These are phyloP conservation scores for Solanum medicagineum DNA, from an alignment of 257 asterid genomes.

Conservation along the genomic window DNA sequence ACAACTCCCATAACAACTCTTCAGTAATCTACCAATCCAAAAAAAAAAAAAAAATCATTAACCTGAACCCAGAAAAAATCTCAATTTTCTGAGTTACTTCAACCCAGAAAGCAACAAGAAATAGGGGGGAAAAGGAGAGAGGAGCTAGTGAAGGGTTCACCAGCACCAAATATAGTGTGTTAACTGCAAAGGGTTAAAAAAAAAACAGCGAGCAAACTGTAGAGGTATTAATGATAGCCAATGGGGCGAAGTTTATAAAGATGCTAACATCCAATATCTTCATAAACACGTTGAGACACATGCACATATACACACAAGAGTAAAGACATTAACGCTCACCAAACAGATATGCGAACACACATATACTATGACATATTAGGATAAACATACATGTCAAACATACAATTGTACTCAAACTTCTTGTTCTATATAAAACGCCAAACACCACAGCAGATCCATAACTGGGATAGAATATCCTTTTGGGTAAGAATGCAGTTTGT, in stretches of 20 bases:
- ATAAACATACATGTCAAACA: no score
- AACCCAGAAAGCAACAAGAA: neutral
- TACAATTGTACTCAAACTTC: neutral
- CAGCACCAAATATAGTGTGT: neutral
- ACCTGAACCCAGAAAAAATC: neutral
- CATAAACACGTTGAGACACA: neutral
- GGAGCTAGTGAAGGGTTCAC: neutral
- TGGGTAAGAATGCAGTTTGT: neutral
- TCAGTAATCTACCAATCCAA: conserved; percentile 48
- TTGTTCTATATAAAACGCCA: neutral
- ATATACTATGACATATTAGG: no score
- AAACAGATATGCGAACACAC: no score
- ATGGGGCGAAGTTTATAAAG: neutral
- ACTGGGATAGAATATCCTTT: neutral
- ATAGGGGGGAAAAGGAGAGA: neutral
- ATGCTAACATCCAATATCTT: neutral
- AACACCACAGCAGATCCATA: neutral
- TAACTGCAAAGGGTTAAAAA: neutral
- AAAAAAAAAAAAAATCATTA: conserved; percentile 14
- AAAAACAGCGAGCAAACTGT: neutral
- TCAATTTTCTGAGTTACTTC: neutral
- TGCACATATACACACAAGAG: neutral
- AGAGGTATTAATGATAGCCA: neutral
- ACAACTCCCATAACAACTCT: conserved; percentile 83
- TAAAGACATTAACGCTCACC: neutral